Base-by-base conservation (phyloP, 305 asterid species). In the Caryopteris hybrid region DNA sequence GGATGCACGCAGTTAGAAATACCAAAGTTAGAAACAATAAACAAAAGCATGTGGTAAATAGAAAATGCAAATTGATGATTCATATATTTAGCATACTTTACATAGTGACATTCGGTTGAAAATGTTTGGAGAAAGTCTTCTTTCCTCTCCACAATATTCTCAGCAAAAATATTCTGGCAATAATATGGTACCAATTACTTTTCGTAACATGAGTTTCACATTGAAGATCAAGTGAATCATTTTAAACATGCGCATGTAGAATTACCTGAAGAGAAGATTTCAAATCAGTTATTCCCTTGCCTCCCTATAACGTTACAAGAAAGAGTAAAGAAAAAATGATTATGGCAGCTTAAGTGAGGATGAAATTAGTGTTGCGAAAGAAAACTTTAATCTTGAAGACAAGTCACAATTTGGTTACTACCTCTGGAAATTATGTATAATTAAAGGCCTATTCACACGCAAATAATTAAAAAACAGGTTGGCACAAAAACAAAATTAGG, bases 271-370 rank as follows among this genome's bases (percentile, higher is more conserved):
- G 91, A 66, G 88, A 80, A 69, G 91, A 76, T 81, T 86, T 87
- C 62, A 94, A 81, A 70, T 89, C 91, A 60, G 99, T 94, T 79
- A 89, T 79, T 48, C 99, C 99, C 74, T 84, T 89, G 81, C 98
- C 99, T 56, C 93, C 97, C 99, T 72, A 59, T 27, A 74, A 51
- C 66, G 64, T 66, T 13, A 69, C 67, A 64, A 47, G 17, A 48
- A 55, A 51, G 41, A 69, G 48, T 74, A 64, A 74, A 55, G 36
- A 71, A 12, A 69, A 61, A 39, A 52, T 29, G 59, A 75, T 12
- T 12, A 63, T 36, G 46, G 46, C 64, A 71, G 47, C 18, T 20
- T 43, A 66, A 47, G 59, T 13, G 29, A 57, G 52, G 64, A 64
- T 20, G 14, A 43, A 20, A 38, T 27, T 5, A 66, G 6, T 36